These are phyloP conservation scores for Tuber melanosporum DNA, from an alignment of 495 filamentous ascomycete genomes.

Conservation along the genomic window DNA sequence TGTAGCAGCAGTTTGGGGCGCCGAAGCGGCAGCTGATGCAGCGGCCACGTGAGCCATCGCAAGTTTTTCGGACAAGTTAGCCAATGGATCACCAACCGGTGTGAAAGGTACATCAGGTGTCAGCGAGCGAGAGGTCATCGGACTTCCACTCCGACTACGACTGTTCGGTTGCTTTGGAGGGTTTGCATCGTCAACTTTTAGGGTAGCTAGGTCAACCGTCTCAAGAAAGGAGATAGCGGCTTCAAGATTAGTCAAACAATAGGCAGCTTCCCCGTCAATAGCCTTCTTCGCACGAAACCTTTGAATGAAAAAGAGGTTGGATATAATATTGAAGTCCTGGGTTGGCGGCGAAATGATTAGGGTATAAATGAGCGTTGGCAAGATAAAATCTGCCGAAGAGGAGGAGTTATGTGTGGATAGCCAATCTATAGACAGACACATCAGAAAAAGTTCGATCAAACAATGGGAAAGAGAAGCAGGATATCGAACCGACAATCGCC, in stretches of 20 bases:
- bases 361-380: slow-evolving; percentile 92
- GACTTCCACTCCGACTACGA: slow-evolving; percentile 32
- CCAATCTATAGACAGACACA: slow-evolving; percentile 27
- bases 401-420: slow-evolving; percentile 55
- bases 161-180: slow-evolving; percentile 30
- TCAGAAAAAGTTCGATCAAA: slow-evolving; percentile 10
- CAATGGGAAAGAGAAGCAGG: neutral
- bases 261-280: slow-evolving; percentile 87
- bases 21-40: slow-evolving; percentile 16
- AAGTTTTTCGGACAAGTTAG: slow-evolving; percentile 33
- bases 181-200: slow-evolving; percentile 71
- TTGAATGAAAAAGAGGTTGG: slow-evolving; percentile 89
- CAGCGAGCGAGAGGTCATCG: slow-evolving; percentile 15
- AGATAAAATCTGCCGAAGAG: slow-evolving; percentile 91
- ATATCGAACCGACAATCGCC: slow-evolving; percentile 75
- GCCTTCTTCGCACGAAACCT: slow-evolving; percentile 80
- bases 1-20: slow-evolving; percentile 1
- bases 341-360: slow-evolving; percentile 85
- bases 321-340: slow-evolving; percentile 73
- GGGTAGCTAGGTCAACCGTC: slow-evolving; percentile 86
- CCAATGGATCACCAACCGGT: slow-evolving; percentile 29
- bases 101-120: slow-evolving; percentile 30
- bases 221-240: slow-evolving; percentile 94
- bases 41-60: slow-evolving; percentile 30
- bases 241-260: slow-evolving; percentile 93